phyloP scores from a whole-genome alignment of 768 basidiomycete species.

The Auricularia auricula-judae region DNA sequence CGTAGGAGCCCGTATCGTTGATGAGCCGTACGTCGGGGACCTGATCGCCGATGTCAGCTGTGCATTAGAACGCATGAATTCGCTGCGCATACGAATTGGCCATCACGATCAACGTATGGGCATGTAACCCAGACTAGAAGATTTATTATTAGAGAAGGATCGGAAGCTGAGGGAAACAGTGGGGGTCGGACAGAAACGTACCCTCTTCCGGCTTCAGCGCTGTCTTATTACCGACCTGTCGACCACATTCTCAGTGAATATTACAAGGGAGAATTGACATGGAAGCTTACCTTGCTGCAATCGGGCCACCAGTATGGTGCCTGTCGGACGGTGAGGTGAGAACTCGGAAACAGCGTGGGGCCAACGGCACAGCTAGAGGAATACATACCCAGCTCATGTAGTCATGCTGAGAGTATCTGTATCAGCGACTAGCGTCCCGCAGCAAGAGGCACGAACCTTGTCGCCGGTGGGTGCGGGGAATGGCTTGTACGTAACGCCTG shows the following conservation, averaged over 20 bases:
- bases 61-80: not conserved
- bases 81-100: slow-evolving; percentile 21
- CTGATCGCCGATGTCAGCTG: slow-evolving; percentile 27
- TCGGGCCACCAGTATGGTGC: slow-evolving; percentile 36
- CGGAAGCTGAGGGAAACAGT: too few relatives aligned
- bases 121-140: slow-evolving; percentile 30
- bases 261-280: too few relatives aligned
- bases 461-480: not conserved
- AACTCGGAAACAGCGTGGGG: not conserved
- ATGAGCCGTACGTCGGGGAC: slow-evolving; percentile 44
- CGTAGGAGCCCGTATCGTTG: slow-evolving; percentile 29
- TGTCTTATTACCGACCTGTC: slow-evolving; percentile 42
- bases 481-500: not conserved
- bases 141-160: not conserved
- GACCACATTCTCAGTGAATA: too few relatives aligned
- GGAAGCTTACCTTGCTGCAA: slow-evolving; percentile 25
- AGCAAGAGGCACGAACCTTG: not conserved
- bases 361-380: not conserved
- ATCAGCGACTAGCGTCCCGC: not conserved
- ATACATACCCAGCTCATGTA: not conserved
- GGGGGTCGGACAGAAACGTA: slow-evolving; percentile 12
- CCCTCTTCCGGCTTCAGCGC: slow-evolving; percentile 41
- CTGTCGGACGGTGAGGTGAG: not conserved
- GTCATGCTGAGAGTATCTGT: not conserved
- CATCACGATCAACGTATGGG: slow-evolving; percentile 38